phyloP scores from a whole-genome alignment of 1,284 basidiomycete species.

The Boletellus deceptivus region DNA sequence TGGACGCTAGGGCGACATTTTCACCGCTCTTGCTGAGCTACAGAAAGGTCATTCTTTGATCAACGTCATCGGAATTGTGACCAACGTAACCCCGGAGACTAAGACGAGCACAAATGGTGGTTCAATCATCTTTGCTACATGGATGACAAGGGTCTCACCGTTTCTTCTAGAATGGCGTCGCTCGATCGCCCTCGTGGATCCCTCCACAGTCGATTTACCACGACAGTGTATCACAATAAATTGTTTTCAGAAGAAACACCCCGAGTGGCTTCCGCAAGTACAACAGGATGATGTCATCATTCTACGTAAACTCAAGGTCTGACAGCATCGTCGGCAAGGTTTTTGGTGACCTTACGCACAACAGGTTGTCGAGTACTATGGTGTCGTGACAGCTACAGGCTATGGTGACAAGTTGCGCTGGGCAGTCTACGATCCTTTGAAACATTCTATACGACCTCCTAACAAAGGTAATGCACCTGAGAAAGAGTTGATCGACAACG shows the following conservation, averaged over 20 bases:
- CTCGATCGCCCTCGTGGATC: conserved; percentile 26
- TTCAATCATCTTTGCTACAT: conserved; percentile 4
- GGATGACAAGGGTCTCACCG: not conserved
- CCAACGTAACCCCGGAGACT: conserved; percentile 6
- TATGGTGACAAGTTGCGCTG: conserved; percentile 38
- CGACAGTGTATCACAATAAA: conserved; percentile 37
- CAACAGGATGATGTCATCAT: conserved; percentile 36
- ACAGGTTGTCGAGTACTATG: conserved; percentile 36
- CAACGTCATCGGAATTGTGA: conserved; percentile 34
- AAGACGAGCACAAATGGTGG: conserved; percentile 30
- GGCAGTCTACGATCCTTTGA: conserved; percentile 30
- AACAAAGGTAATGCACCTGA: conserved; percentile 27
- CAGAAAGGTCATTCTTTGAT: conserved; percentile 15
- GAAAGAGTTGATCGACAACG: conserved; percentile 24
- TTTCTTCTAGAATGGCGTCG: conserved; percentile 29
- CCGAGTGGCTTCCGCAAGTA: conserved; percentile 49
- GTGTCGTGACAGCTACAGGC: conserved; percentile 38
- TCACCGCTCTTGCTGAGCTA: conserved; percentile 25
- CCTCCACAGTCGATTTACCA: conserved; percentile 38
- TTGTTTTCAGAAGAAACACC: conserved; percentile 49
- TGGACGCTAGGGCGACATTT: conserved; percentile 30
- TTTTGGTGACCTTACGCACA: conserved; percentile 1
- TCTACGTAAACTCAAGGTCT: conserved; percentile 32
- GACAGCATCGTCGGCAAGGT: not conserved
- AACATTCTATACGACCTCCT: conserved; percentile 16